Evolutionary conservation across 345 rosid genomes (phyloP), one percentile per base, ranked within the genome.

Genomic region (Cardiospermum halicacabum): DNA sequence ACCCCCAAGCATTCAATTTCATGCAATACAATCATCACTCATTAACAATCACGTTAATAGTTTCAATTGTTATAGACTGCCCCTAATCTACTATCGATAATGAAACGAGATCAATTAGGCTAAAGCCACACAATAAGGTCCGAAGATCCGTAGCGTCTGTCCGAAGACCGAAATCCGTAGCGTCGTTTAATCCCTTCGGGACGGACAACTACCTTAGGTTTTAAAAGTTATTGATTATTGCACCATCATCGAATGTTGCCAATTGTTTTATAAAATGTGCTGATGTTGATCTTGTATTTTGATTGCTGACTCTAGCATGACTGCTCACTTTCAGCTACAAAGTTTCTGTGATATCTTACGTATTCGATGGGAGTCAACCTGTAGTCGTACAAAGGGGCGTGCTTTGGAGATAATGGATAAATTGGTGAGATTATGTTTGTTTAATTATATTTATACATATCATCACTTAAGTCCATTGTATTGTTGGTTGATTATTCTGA

Each of bases 391-490:
- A 60, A 88, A 85, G 77, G 84, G 75, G 58, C 97, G 98, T 21
- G 94, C 97, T 58, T 60, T 90, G 69, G 84, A 74, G 76, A 93
- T 85, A 96, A 88, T 93, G 97, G 79, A 87, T 56, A 90, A 84
- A 74, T 71, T 88, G 98, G 97, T 92, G 83, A 12, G 65, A 61
- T 47, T 18, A 19, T 34, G 37, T 34, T 11, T 11, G 42, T n/a
- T 8, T 45, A 22, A 16, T 28, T 32, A 60, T 69, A 48, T 25
- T 7, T 55, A 12, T 28, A 34, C 5, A 4, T 34, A 34, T 3
- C 3, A 34, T 34, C 9, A 34, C 9, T 34, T 34, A 4, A 34
- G 37, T 34, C 37, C 37, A 34, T 6, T 10, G 7, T 34, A 28
- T 2, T 32, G 21, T 26, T 28, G 13, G 55, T 50, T 62, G 32